Conservation (phyloP, 2,329 filamentous ascomycete genomes). For the Xylariaceae sp. region DNA sequence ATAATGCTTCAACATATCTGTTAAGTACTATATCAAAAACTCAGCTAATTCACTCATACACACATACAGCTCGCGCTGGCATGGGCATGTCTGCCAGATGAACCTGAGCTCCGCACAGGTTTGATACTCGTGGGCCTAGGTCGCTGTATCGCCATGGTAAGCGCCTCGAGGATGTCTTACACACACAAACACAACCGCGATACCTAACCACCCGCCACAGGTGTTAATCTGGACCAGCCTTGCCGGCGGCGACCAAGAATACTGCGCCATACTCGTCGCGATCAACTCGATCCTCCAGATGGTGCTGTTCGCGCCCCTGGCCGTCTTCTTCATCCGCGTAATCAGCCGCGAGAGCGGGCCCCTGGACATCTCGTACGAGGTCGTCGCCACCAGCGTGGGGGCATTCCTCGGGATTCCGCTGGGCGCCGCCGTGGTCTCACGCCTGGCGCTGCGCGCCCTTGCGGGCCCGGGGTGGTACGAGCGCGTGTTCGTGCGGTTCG, state of each 20-base stretch:
- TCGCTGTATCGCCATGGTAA: constrained; percentile 85
- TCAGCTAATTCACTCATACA: neutral
- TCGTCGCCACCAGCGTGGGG: constrained; percentile 77
- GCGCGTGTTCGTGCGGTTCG: constrained; percentile 67
- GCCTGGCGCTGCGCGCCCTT: constrained; percentile 61
- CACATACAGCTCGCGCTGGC: constrained; percentile 61
- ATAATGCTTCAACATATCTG: no score
- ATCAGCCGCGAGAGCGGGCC: constrained; percentile 54
- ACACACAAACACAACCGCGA: neutral
- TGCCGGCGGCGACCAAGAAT: constrained; percentile 76
- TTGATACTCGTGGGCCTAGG: constrained; percentile 83
- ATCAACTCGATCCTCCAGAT: constrained; percentile 77
- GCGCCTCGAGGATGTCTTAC: constrained; percentile 14
- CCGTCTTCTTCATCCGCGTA: constrained; percentile 70
- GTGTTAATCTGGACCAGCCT: constrained; percentile 74
- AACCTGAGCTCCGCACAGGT: constrained; percentile 61
- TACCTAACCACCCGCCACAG: constrained; percentile 29
- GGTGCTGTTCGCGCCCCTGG: constrained; percentile 70
- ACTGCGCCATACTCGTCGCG: constrained; percentile 80
- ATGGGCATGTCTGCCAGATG: constrained; percentile 68
- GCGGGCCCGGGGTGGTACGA: constrained; percentile 66
- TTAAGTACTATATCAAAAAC: neutral
- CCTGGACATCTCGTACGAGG: constrained; percentile 57
- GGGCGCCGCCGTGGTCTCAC: constrained; percentile 75
- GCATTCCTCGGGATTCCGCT: constrained; percentile 87